phyloP scores from a whole-genome alignment of 805 yeast species.

The Teunomyces gatunensis region DNA sequence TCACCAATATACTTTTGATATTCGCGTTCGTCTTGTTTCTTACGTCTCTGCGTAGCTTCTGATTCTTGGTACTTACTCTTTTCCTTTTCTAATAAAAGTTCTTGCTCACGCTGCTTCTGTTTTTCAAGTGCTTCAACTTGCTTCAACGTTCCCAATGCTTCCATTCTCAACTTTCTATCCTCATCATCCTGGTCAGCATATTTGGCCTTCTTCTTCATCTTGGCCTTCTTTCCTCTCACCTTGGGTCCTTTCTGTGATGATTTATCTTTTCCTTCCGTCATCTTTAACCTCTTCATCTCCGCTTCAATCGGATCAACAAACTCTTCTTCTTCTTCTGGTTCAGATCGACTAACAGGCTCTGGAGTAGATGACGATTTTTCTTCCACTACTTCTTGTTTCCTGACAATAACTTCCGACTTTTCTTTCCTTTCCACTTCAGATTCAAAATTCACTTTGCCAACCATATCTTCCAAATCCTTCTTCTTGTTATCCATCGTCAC shows the following conservation, averaged over 20 bases:
- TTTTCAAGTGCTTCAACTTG: conserved; percentile 37
- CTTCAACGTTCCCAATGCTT: conserved; percentile 80
- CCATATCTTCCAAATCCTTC: conserved; percentile 30
- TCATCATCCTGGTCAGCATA: conserved; percentile 92
- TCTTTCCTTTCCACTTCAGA: background rate
- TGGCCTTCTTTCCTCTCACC: conserved; percentile 83
- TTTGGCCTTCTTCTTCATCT: conserved; percentile 79
- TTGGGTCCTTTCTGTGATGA: conserved; percentile 20
- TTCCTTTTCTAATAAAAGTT: conserved; percentile 15
- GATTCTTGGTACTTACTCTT: conserved; percentile 32
- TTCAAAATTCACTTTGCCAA: conserved; percentile 2
- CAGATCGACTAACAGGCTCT: conserved; percentile 4
- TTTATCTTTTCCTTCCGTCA: conserved; percentile 8
- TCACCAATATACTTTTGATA: conserved; percentile 39
- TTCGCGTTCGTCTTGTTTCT: conserved; percentile 45
- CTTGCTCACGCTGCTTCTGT: conserved; percentile 18
- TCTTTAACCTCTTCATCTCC: conserved; percentile 8
- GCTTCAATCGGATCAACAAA: conserved; percentile 11
- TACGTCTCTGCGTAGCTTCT: conserved; percentile 40
- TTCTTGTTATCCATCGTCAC: conserved; percentile 36
- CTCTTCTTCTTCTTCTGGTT: conserved; percentile 9
- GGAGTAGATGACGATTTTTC: background rate
- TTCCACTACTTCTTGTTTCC: background rate
- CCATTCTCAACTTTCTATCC: conserved; percentile 72
- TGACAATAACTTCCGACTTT: background rate